These are phyloP conservation scores for Crithidia mellificae DNA, from an alignment of 208 protist genomes.

Conservation along the genomic window DNA sequence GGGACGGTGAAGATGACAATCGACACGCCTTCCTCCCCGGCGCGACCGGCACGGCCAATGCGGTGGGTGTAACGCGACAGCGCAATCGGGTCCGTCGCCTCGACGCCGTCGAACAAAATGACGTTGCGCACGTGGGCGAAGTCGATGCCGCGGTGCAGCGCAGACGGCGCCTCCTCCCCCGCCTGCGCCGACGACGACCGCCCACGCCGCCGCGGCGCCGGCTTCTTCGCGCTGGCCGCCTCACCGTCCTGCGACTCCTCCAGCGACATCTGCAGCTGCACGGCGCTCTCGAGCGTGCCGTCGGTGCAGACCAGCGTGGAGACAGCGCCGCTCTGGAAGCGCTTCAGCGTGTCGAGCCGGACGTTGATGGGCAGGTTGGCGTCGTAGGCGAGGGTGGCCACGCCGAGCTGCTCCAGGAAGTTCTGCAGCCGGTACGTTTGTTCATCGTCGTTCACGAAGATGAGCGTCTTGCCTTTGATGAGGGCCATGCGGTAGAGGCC, in stretches of 20 bases:
- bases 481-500: slow-evolving; percentile 92
- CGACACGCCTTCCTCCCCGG: slow-evolving; percentile 83
- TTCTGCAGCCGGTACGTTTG: slow-evolving; percentile 94
- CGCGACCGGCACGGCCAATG: slow-evolving; percentile 93
- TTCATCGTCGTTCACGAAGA: slow-evolving; percentile 96
- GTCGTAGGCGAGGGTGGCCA: slow-evolving; percentile 94
- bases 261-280: slow-evolving; percentile 62
- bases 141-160: slow-evolving; percentile 96
- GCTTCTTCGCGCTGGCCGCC: slow-evolving; percentile 1
- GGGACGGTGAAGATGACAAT: slow-evolving; percentile 87
- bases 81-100: slow-evolving; percentile 66
- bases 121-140: slow-evolving; percentile 96
- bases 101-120: slow-evolving; percentile 97
- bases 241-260: slow-evolving; percentile 16
- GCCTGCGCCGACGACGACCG: background rate
- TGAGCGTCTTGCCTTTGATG: slow-evolving; percentile 94
- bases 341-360: slow-evolving; percentile 91
- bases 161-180: slow-evolving; percentile 42
- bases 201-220: slow-evolving; percentile 18
- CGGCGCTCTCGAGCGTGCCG: slow-evolving; percentile 81
- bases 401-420: slow-evolving; percentile 95
- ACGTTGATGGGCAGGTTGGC: slow-evolving; percentile 95
- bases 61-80: slow-evolving; percentile 95
- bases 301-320: slow-evolving; percentile 97
- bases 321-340: slow-evolving; percentile 95